phyloP scores from a whole-genome alignment of 768 basidiomycete genomes.

The Suillus variegatus region DNA sequence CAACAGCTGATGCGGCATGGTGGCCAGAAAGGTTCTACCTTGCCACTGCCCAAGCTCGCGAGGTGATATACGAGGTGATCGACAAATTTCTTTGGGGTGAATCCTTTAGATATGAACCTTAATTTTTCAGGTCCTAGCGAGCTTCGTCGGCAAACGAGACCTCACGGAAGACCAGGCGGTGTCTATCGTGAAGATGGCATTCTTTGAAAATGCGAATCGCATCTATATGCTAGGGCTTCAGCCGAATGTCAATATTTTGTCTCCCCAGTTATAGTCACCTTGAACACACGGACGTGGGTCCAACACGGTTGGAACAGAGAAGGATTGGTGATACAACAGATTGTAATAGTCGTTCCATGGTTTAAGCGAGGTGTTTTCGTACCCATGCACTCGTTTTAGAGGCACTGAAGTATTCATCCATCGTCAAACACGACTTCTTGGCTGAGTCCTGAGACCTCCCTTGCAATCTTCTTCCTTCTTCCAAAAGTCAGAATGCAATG shows the following conservation, averaged over 20 bases:
- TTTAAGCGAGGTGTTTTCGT: not conserved
- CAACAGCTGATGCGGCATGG: constrained; percentile 62
- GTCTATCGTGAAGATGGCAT: constrained; percentile 49
- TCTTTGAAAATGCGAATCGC: constrained; percentile 69
- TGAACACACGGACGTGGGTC: not conserved
- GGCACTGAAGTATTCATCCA: not conserved
- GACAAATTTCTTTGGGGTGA: not conserved
- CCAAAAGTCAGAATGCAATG: constrained; percentile 49
- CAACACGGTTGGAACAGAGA: not conserved
- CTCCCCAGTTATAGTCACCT: not conserved
- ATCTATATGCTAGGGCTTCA: constrained; percentile 59
- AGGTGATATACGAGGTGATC: constrained; percentile 58
- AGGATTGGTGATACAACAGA: not conserved
- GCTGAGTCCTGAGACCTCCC: constrained; percentile 40
- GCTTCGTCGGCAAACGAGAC: constrained; percentile 48
- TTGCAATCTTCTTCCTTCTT: constrained; percentile 45
- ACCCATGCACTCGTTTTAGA: not conserved
- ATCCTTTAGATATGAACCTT: not conserved
- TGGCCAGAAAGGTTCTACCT: constrained; percentile 82
- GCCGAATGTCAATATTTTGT: constrained; percentile 24
- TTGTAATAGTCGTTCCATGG: not conserved
- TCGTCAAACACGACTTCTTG: constrained; percentile 50
- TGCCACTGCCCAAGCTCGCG: constrained; percentile 62
- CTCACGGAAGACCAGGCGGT: constrained; percentile 58
- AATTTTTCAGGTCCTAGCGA: constrained; percentile 54